Base-by-base conservation (phyloP, 169 alveolate species). In the Blepharisma undulans region DNA sequence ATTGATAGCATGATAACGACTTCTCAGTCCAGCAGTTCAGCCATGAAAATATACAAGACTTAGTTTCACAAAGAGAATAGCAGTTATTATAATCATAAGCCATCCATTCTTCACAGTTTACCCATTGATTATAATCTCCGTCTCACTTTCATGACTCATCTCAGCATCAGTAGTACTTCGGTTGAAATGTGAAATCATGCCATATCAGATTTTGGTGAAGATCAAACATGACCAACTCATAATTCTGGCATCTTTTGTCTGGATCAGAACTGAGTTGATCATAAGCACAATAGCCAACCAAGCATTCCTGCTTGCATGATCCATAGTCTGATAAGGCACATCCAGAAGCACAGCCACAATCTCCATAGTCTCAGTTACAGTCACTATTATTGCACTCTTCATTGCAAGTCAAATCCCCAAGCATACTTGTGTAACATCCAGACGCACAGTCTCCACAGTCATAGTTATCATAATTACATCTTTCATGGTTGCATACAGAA, bases 371-470 rank as follows among this genome's bases (percentile, higher is more conserved):
- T 27, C 25, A 79, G 12, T 79, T 79, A 72, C 87, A 79, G 30
- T 25, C 8, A 2, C 27, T 5, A 5, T 27, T 29, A 8, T 79
- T 79, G 61, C 87, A 79, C 0, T 2, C 87, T 79, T 79, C 30
- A 32, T 79, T 34, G 34, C 87, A 79, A 8, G 6, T 12, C 36
- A 27, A 27, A 79, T 79, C 61, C 27, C 61, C 61, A 25, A 33
- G 34, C 34, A n/a, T 79, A 1, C 27, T 74, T 74, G 77, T 22
- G 36, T 48, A 21, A 8, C 89, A 82, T 5, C 91, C 91, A 61
- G 84, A 27, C 21, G 59, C 22, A 27, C 48, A 72, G 66, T 27
- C 87, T n/a, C 34, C 92, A 76, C 92, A 88, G 25, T 88, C 92
- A 22, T 76, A 61, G 4, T 76, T 27, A 76, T 88, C 92, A 59